Percentiles rank a stretch among this genome's conserved stretches.
Evolutionary conservation across 1,139 yeast genomes (phyloP).

Genomic region (Nematodospora anomalae): DNA sequence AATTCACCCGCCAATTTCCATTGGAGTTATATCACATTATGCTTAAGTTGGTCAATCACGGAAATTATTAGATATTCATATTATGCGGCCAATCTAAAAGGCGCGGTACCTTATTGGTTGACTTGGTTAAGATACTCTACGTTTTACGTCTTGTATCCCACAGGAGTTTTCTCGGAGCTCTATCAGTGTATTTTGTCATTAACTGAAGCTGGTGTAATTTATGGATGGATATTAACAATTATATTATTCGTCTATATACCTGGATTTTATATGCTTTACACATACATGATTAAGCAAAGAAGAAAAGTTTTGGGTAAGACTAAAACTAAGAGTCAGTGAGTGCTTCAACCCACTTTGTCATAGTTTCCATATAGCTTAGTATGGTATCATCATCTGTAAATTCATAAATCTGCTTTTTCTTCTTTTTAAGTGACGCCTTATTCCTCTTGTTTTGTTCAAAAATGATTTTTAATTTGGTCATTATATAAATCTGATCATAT

Average conservation of each 20-base stretch:
- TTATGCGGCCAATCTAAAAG: slow-evolving; percentile 68
- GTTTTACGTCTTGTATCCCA: slow-evolving; percentile 80
- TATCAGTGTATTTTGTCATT: slow-evolving; percentile 67
- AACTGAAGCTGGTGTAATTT: slow-evolving; percentile 56
- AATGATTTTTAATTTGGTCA: slow-evolving; percentile 33
- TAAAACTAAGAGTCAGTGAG: slow-evolving; percentile 11
- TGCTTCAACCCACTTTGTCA: slow-evolving; percentile 34
- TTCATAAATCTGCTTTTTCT: slow-evolving; percentile 18
- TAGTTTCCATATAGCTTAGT: slow-evolving; percentile 30
- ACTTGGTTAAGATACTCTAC: slow-evolving; percentile 80
- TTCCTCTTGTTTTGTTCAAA: slow-evolving; percentile 33
- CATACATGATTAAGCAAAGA: slow-evolving; percentile 90
- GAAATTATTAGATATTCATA: slow-evolving; percentile 87
- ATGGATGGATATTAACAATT: slow-evolving; percentile 54
- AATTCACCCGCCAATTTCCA: slow-evolving; percentile 59
- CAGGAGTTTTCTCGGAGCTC: slow-evolving; percentile 87
- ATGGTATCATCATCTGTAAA: slow-evolving; percentile 38
- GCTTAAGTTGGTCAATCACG: slow-evolving; percentile 86
- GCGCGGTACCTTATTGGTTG: slow-evolving; percentile 62
- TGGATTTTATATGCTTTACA: slow-evolving; percentile 79
- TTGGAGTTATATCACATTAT: slow-evolving; percentile 64
- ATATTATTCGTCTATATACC: slow-evolving; percentile 74
- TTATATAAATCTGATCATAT: slow-evolving; percentile 34
- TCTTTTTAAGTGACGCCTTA: slow-evolving; percentile 13
- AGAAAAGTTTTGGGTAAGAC: slow-evolving; percentile 53